These are phyloP conservation scores for Dioszegia crocea DNA, from an alignment of 768 basidiomycete genomes.

Conservation along the genomic window DNA sequence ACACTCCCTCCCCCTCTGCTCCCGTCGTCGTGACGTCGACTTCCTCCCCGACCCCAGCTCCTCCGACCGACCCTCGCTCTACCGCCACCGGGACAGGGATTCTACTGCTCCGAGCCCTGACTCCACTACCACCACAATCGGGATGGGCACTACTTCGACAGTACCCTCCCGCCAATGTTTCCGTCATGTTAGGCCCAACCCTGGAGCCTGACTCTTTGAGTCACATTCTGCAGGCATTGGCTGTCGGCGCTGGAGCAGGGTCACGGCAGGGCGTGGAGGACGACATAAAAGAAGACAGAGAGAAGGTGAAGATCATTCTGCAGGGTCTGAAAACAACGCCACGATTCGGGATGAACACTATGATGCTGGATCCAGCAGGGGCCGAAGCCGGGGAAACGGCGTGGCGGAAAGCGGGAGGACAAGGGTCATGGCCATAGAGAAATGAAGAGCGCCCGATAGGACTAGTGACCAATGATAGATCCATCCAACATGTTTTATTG, in stretches of 20 bases:
- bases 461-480: background rate
- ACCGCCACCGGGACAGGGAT: constrained; percentile 29
- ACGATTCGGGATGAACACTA: constrained; percentile 29
- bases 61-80: constrained; percentile 19
- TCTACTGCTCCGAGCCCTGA: constrained; percentile 21
- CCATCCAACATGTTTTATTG: background rate
- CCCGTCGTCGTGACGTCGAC: background rate
- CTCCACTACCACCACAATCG: background rate
- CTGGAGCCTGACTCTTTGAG: constrained; percentile 38
- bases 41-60: background rate
- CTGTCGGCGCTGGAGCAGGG: constrained; percentile 10
- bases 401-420: constrained; percentile 20
- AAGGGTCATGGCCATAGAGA: constrained; percentile 18
- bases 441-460: background rate
- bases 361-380: constrained; percentile 26
- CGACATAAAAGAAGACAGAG: background rate
- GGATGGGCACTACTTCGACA: constrained; percentile 10
- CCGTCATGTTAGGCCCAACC: constrained; percentile 18
- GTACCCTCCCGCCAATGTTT: constrained; percentile 23
- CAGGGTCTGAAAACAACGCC: constrained; percentile 18
- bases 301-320: constrained; percentile 16
- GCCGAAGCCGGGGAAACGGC: constrained; percentile 14
- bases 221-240: constrained; percentile 18
- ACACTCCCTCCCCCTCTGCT: background rate
- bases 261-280: background rate